Conservation (phyloP, 2,329 filamentous ascomycete species). For the Fusarium sp. region DNA sequence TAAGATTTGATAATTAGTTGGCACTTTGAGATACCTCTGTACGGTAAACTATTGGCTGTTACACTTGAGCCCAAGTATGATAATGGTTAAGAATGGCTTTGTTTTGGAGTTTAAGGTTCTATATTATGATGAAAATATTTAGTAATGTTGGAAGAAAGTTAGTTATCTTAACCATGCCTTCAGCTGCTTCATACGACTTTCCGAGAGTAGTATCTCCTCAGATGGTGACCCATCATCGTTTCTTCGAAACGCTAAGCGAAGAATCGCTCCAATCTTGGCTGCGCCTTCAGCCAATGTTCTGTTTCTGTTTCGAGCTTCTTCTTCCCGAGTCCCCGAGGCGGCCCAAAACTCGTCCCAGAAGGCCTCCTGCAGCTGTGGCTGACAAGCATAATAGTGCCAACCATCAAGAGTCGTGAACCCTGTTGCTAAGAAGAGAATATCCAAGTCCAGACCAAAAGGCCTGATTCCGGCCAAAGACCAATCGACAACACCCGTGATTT, state of each 20-base stretch:
- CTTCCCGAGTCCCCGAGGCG: conserved; percentile 35
- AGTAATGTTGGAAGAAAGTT: too few species aligned
- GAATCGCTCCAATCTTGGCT: conserved; percentile 43
- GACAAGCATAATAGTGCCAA: conserved; percentile 46
- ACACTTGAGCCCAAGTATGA: too few species aligned
- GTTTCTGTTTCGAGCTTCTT: conserved; percentile 25
- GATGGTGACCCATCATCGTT: conserved; percentile 43
- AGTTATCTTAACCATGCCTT: conserved; percentile 28
- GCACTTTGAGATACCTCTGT: too few species aligned
- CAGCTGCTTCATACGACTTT: conserved; percentile 29
- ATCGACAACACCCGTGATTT: conserved; percentile 47
- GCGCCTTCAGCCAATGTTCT: conserved; percentile 38
- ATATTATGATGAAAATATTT: too few species aligned
- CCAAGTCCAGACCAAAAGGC: conserved; percentile 40
- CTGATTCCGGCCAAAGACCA: conserved; percentile 45
- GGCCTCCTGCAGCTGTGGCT: conserved; percentile 22
- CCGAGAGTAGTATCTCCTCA: conserved; percentile 28
- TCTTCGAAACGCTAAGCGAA: conserved; percentile 43
- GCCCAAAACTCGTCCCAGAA: conserved; percentile 49
- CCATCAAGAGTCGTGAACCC: conserved; percentile 44
- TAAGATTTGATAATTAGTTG: too few species aligned
- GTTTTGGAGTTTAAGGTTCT: too few species aligned
- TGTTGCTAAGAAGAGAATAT: conserved; percentile 43
- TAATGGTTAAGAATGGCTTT: too few species aligned
- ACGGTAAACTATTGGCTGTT: too few species aligned